Base-by-base conservation (phyloP, 371 early-diverging fungal genomes). In the Mucor plumbeus region DNA sequence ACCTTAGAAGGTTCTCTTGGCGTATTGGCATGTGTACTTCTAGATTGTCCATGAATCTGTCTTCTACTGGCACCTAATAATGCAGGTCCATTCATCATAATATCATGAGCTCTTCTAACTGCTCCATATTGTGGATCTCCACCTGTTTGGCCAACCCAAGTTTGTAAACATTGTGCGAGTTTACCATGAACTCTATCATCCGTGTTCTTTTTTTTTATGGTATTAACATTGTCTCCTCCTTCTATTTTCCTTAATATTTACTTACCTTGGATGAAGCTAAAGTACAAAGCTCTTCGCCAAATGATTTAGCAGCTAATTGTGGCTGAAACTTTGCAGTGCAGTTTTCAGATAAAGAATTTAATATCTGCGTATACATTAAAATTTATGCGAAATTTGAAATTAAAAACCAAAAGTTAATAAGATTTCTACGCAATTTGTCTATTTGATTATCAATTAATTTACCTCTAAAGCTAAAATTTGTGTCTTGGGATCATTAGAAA, bases 331-430 rank as follows among this genome's bases (percentile, higher is more conserved):
- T 79, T 4, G 58, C 61, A 19, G 71, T 59, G 62, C 81, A 79
- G 47, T 83, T 83, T 65, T 83, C 79, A 17, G 76, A 63, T 36
- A 83, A 61, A 17, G 84, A 74, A 63, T 83, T 75, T 48, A 83
- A 65, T 14, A 83, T 60, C 84, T 83, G 50, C 1, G 40, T 8
- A 53, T 21, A 26, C 26, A 26, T 1, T 26, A 3, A 26, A 26
- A 26, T 35, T 35, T 15, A 59, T 26, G 33, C 26, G 26, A 26
- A 26, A 26, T 26, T 26, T 26, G 26, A 26, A 26, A 26, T 26
- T 26, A 26, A 26, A 26, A 26, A 26, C 1, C 3, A 26, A 26
- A 1, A 26, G 3, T 26, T 26, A 26, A 26, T 26, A 3, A 26
- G 26, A 26, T 26, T 26, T 26, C 26, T 26, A 26, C 26, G 26